Percentiles rank a stretch among this genome's conserved stretches.
These are phyloP conservation scores for Aspergillus piperis DNA, from an alignment of 2,329 filamentous ascomycete genomes.

Conservation along the genomic window DNA sequence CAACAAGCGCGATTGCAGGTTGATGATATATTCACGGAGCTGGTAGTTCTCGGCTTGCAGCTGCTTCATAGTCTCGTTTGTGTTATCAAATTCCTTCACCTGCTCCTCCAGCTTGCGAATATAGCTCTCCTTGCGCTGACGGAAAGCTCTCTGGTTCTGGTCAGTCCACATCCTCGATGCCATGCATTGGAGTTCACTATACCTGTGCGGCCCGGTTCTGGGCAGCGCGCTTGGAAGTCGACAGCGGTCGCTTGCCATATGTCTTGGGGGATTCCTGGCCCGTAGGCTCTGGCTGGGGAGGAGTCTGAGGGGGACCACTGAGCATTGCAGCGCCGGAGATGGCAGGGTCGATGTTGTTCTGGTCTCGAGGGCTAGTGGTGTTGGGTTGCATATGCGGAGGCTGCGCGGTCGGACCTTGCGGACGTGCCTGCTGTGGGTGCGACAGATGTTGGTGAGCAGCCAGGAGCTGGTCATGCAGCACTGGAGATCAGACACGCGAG, in stretches of 20 bases:
- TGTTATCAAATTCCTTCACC: slow-evolving; percentile 74
- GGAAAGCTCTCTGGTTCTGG: slow-evolving; percentile 76
- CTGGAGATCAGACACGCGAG: slow-evolving; percentile 37
- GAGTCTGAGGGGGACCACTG: slow-evolving; percentile 39
- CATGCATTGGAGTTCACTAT: slow-evolving; percentile 36
- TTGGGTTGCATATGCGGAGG: slow-evolving; percentile 43
- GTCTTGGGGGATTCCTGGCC: slow-evolving; percentile 66
- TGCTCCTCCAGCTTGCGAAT: slow-evolving; percentile 97
- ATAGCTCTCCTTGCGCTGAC: slow-evolving; percentile 95
- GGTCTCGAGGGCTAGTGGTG: slow-evolving; percentile 47
- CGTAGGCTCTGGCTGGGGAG: slow-evolving; percentile 30
- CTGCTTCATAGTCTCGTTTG: slow-evolving; percentile 77
- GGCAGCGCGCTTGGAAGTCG: slow-evolving; percentile 91
- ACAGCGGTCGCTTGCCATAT: slow-evolving; percentile 78
- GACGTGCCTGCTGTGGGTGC: slow-evolving; percentile 44
- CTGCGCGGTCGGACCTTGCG: slow-evolving; percentile 46
- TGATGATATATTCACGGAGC: slow-evolving; percentile 88
- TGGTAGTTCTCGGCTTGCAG: slow-evolving; percentile 87
- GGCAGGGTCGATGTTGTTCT: slow-evolving; percentile 61
- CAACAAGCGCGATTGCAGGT: slow-evolving; percentile 80
- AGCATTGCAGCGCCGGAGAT: slow-evolving; percentile 57
- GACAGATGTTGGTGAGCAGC: slow-evolving; percentile 49
- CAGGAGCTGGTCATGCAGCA: slow-evolving; percentile 65
- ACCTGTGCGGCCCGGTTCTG: slow-evolving; percentile 98
- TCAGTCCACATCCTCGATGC: slow-evolving; percentile 13